Evolutionary conservation across 805 yeast species (phyloP).

Genomic region (Yarrowia divulgata): DNA sequence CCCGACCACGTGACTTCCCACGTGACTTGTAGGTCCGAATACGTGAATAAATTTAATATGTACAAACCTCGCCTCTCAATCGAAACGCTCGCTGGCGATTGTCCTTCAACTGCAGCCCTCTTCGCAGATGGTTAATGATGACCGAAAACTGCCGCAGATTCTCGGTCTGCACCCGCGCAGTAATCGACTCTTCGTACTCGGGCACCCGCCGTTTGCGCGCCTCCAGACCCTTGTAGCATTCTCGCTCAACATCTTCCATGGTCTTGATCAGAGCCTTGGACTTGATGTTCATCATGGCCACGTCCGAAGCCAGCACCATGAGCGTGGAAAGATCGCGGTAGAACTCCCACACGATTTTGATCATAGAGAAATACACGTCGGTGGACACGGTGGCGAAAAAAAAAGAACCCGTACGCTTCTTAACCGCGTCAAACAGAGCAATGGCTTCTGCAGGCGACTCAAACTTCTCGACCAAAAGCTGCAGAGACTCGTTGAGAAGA

Average conservation of each 20-base stretch:
- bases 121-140: neutral
- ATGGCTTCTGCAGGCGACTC: slow-evolving; percentile 51
- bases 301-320: neutral
- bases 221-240: neutral
- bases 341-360: slow-evolving; percentile 53
- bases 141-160: neutral
- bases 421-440: slow-evolving; percentile 51
- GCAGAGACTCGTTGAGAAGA: slow-evolving; percentile 42
- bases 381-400: slow-evolving; percentile 53
- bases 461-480: slow-evolving; percentile 44
- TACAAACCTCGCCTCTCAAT: slow-evolving; percentile 2
- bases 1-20: too few species aligned
- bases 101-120: neutral
- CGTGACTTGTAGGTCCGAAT: too few species aligned
- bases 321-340: slow-evolving; percentile 50
- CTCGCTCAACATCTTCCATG: slow-evolving; percentile 10
- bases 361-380: slow-evolving; percentile 52
- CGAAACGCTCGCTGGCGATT: neutral
- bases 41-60: too few species aligned
- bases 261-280: slow-evolving; percentile 5
- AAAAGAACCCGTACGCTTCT: slow-evolving; percentile 50
- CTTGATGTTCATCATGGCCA: slow-evolving; percentile 14
- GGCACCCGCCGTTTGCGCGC: neutral
- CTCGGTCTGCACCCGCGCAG: neutral
- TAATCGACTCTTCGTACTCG: neutral